These are phyloP conservation scores for Xenosphaeropsis pyriputrescens DNA, from an alignment of 2,329 filamentous ascomycete genomes.

Conservation along the genomic window DNA sequence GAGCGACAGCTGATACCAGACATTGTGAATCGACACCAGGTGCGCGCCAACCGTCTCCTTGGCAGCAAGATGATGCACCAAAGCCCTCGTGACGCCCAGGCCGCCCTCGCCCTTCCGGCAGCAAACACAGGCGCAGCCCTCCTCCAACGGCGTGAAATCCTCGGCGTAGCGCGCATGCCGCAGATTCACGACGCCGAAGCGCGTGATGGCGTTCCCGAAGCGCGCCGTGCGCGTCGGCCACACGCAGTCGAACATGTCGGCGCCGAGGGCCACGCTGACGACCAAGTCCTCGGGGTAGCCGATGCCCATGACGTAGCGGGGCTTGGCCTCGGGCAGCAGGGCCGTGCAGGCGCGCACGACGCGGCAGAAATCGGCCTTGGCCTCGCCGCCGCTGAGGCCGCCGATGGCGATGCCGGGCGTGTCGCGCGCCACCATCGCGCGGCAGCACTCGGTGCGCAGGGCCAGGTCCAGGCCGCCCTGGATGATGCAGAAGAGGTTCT, in stretches of 20 bases:
- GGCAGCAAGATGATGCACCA: constrained; percentile 77
- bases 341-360: constrained; percentile 80
- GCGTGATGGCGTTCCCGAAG: constrained; percentile 88
- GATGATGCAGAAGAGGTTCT: constrained; percentile 98
- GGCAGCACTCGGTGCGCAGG: constrained; percentile 70
- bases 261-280: constrained; percentile 83
- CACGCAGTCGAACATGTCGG: constrained; percentile 99
- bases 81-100: constrained; percentile 73
- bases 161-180: constrained; percentile 59
- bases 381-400: constrained; percentile 86
- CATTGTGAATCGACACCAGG: constrained; percentile 84
- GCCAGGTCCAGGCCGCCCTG: constrained; percentile 87
- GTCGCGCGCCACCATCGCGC: constrained; percentile 75
- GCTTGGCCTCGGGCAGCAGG: constrained; percentile 76
- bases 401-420: constrained; percentile 96
- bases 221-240: constrained; percentile 95
- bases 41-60: constrained; percentile 91
- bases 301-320: constrained; percentile 98
- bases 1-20: constrained; percentile 77
- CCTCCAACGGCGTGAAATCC: constrained; percentile 75
- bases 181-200: constrained; percentile 68
- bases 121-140: constrained; percentile 66
- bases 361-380: constrained; percentile 80
- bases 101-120: constrained; percentile 58
- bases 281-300: constrained; percentile 94